These are phyloP conservation scores for Plantago major DNA, from an alignment of 257 asterid genomes.

Conservation along the genomic window DNA sequence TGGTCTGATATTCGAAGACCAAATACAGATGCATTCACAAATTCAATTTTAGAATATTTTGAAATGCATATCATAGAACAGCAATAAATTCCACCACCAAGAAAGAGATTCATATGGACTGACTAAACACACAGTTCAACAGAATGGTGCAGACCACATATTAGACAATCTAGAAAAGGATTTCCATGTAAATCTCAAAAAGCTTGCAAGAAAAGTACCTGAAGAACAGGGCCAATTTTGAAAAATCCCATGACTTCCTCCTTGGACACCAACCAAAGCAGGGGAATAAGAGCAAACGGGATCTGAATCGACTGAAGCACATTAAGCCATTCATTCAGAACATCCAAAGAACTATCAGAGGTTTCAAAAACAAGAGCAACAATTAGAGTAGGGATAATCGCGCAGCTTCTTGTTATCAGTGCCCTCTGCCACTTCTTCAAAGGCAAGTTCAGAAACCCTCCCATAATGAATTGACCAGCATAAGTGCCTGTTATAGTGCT, in stretches of 20 bases:
- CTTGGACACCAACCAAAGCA: constrained; percentile 67
- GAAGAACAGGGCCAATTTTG: constrained; percentile 56
- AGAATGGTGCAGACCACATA: neutral
- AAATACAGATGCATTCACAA: too few relatives aligned
- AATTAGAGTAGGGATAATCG: constrained; percentile 61
- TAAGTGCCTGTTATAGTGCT: constrained; percentile 81
- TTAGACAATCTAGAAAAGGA: neutral
- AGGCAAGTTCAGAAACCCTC: constrained; percentile 61
- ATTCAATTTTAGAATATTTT: neutral
- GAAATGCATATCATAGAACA: neutral
- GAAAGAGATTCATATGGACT: neutral
- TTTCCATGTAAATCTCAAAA: neutral
- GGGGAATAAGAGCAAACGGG: constrained; percentile 78
- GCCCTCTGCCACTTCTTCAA: constrained; percentile 81
- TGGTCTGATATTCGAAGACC: too few relatives aligned
- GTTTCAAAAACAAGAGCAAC: constrained; percentile 73
- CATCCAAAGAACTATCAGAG: constrained; percentile 57
- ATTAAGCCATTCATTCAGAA: constrained; percentile 78
- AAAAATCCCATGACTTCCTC: constrained; percentile 80
- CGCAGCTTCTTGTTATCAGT: constrained; percentile 65
- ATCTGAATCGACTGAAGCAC: constrained; percentile 78
- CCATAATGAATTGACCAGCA: constrained; percentile 83
- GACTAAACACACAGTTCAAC: neutral
- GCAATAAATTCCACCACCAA: neutral
- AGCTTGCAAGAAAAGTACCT: constrained; percentile 36